phyloP scores from a whole-genome alignment of 2,329 filamentous ascomycete species.

The Alternaria postmessia region DNA sequence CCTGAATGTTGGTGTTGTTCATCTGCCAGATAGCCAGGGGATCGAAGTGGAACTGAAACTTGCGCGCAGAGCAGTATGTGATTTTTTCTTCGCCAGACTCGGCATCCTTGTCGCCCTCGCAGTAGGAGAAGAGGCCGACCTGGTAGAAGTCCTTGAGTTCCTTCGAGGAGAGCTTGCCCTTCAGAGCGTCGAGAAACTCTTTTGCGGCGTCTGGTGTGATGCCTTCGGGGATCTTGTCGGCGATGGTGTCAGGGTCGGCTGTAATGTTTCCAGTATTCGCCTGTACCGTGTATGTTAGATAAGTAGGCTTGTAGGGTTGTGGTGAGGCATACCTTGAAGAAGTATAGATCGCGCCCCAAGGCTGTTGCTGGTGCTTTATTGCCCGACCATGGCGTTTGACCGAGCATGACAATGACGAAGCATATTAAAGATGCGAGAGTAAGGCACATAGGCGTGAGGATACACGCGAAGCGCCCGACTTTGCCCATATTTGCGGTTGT shows the following conservation, averaged over 20 bases:
- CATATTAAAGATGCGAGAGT: conserved; percentile 80
- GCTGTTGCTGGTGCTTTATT: conserved; percentile 46
- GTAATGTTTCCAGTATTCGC: conserved; percentile 62
- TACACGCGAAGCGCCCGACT: conserved; percentile 82
- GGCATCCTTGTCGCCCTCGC: conserved; percentile 67
- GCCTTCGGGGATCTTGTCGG: conserved; percentile 36
- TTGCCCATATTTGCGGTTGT: conserved; percentile 66
- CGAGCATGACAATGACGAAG: conserved; percentile 65
- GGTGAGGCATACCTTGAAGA: conserved; percentile 63
- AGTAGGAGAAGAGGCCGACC: conserved; percentile 88
- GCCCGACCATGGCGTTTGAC: conserved; percentile 60
- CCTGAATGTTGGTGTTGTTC: conserved; percentile 60
- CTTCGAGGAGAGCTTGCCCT: conserved; percentile 45
- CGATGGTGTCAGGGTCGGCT: conserved; percentile 54
- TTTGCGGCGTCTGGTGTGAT: conserved; percentile 39
- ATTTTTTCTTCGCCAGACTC: conserved; percentile 57
- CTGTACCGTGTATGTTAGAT: conserved; percentile 33
- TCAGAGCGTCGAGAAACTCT: conserved; percentile 52
- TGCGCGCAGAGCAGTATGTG: conserved; percentile 71
- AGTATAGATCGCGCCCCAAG: conserved; percentile 63
- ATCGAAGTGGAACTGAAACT: conserved; percentile 80
- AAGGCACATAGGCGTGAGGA: conserved; percentile 84
- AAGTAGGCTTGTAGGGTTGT: conserved; percentile 29
- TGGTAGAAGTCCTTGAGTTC: conserved; percentile 79
- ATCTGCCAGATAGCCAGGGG: conserved; percentile 72